Conservation (phyloP, 495 filamentous ascomycete genomes). For the Apodospora peruviana region DNA sequence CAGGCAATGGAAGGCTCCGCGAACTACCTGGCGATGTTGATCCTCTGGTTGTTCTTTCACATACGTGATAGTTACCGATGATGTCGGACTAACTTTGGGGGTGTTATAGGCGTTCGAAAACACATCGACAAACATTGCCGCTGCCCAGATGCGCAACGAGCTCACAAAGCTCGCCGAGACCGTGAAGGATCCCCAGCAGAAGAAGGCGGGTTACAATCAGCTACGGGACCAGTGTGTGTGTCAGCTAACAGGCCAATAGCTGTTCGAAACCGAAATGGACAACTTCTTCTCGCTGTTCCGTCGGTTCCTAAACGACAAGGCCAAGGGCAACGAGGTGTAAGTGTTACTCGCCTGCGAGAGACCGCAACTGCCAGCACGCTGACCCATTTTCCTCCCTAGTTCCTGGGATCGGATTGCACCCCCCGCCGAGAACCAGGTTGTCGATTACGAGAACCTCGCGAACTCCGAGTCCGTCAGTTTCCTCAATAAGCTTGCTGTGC, state of each 20-base stretch:
- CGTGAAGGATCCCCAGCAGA: constrained; percentile 73
- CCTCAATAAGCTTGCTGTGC: constrained; percentile 94
- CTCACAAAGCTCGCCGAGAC: constrained; percentile 88
- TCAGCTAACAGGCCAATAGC: constrained; percentile 28
- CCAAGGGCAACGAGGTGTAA: constrained; percentile 85
- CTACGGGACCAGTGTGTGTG: neutral
- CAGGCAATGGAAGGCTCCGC: neutral
- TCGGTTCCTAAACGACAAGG: constrained; percentile 96
- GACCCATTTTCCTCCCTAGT: constrained; percentile 29
- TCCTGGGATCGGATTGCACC: constrained; percentile 90
- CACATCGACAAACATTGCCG: constrained; percentile 95
- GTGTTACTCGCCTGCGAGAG: constrained; percentile 18
- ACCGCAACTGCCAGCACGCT: constrained; percentile 9
- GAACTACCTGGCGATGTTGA: neutral
- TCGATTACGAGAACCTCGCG: constrained; percentile 82
- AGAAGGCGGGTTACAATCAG: constrained; percentile 55
- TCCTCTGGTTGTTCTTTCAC: neutral
- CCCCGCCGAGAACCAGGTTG: constrained; percentile 83
- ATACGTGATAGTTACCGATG: neutral
- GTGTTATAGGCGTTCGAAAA: constrained; percentile 86
- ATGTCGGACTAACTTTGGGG: constrained; percentile 10
- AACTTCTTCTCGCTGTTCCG: constrained; percentile 99
- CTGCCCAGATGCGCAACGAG: constrained; percentile 97
- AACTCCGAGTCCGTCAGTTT: constrained; percentile 85
- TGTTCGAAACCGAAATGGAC: constrained; percentile 99